Evolutionary conservation across 495 filamentous ascomycete species (phyloP).

Genomic region (Xylaria curta): DNA sequence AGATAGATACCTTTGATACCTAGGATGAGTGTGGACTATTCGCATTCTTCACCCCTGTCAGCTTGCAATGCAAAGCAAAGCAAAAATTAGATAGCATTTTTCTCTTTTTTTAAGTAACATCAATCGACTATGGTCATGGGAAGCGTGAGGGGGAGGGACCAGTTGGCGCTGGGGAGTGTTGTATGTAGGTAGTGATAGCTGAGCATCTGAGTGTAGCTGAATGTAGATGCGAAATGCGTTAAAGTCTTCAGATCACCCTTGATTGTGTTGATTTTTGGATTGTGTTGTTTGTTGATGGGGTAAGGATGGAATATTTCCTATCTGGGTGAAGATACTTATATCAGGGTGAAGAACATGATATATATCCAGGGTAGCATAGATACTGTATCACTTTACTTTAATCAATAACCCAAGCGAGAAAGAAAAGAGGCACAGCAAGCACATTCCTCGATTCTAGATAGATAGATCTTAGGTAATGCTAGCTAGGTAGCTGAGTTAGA

Average conservation of each 20-base stretch:
- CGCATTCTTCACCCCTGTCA: not conserved
- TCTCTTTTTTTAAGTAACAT: not conserved
- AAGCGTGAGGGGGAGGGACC: no score
- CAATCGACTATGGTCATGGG: not conserved
- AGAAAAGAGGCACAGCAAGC: not conserved
- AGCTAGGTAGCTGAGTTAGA: no score
- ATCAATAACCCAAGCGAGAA: not conserved
- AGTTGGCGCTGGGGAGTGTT: no score
- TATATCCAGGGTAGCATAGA: not conserved
- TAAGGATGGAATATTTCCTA: no score
- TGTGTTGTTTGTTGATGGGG: no score
- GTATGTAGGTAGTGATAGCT: no score
- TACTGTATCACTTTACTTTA: not conserved
- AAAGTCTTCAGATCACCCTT: no score
- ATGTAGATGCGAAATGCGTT: no score
- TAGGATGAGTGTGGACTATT: not conserved
- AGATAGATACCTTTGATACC: slow-evolving; percentile 29
- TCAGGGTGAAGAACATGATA: not conserved
- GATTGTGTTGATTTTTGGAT: no score
- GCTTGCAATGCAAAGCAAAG: not conserved
- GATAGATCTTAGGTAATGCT: not conserved
- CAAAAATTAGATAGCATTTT: slow-evolving; percentile 15
- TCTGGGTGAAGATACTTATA: not conserved
- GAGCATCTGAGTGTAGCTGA: no score
- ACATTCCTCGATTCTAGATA: not conserved